Base-by-base conservation (phyloP, 495 filamentous ascomycete genomes). In the Poronia punctata region DNA sequence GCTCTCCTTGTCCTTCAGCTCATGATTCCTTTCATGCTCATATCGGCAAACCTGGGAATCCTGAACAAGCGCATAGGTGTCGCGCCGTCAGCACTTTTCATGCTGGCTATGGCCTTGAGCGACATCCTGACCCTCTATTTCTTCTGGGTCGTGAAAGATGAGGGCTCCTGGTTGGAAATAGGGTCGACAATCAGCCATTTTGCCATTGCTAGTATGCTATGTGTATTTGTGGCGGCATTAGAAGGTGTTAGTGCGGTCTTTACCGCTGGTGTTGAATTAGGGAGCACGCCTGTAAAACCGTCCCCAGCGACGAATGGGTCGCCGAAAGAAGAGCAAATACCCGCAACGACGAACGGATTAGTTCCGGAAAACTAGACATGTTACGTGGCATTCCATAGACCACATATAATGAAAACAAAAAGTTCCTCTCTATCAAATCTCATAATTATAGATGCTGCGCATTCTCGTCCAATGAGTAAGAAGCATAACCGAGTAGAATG, bases 151-250 rank as follows among this genome's bases (percentile, higher is more conserved):
- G 93, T 99, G 5, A 80, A 80, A 40, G 93, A 99, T 56, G 88
- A 97, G 58, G 92, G 93, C 0, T 87, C 80, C 24, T 99, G 93
- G 93, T 65, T 99, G 37, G 93, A 99, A 52, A 99, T 97, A 54
- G 93, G 93, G 33, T 90, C 84, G 22, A 95, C 84, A 1, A 99
- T 99, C 45, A 92, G 76, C 50, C 86, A 95, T 51, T 99, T 96
- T 60, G 76, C 76, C 44, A 97, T 99, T 61, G 89, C 87, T 12
- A 95, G 88, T 57, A 47, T 84, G 51, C 57, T 97, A 24, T 89
- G 87, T 53, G 79, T 94, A 4, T 99, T 97, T 61, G 90, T 99
- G 28, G 84, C 88, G 1, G 81, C 70, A 15, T 66, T 99, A 42
- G 93, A 99, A 65, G 79, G 83, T 23, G 70, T 94, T 20, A 90